Evolutionary conservation across 208 protist genomes (phyloP).

Genomic region (Leishmania aethiopica): DNA sequence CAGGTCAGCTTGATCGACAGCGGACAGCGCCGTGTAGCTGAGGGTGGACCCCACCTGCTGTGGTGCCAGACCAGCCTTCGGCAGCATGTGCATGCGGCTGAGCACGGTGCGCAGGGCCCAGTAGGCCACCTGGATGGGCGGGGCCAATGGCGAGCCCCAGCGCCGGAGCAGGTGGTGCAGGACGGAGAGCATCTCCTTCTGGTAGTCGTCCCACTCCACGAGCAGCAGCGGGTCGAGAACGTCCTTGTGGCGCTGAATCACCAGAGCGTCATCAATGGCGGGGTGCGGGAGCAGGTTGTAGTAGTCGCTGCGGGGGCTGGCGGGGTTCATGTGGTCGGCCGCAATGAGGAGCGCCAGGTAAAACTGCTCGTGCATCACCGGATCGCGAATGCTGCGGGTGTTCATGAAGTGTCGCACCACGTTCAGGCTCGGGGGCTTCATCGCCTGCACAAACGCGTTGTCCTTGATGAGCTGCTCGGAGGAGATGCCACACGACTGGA

Average conservation of each 20-base stretch:
- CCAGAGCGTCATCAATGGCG: constrained; percentile 63
- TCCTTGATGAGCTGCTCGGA: constrained; percentile 43
- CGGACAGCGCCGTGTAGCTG: constrained; percentile 64
- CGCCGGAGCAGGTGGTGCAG: constrained; percentile 48
- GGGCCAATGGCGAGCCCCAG: constrained; percentile 42
- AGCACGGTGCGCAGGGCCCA: constrained; percentile 81
- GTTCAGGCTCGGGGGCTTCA: constrained; percentile 52
- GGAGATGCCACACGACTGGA: constrained; percentile 43
- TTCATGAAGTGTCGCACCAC: constrained; percentile 56
- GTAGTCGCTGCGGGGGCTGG: constrained; percentile 52
- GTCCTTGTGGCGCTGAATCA: constrained; percentile 72
- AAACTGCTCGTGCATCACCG: constrained; percentile 74
- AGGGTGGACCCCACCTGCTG: constrained; percentile 56
- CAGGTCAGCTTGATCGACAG: constrained; percentile 51
- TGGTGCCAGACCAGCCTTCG: constrained; percentile 50
- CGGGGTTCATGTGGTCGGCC: constrained; percentile 52
- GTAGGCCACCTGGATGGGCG: constrained; percentile 75
- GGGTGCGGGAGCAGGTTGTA: constrained; percentile 73
- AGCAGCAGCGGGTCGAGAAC: constrained; percentile 63
- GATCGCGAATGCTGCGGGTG: constrained; percentile 62
- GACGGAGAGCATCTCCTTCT: constrained; percentile 66
- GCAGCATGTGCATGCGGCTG: constrained; percentile 75
- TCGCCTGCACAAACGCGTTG: constrained; percentile 26
- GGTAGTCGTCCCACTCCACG: constrained; percentile 86
- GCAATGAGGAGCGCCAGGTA: constrained; percentile 73